Evolutionary conservation across 768 basidiomycete species (phyloP).

Genomic region (Amanita fuliginea): DNA sequence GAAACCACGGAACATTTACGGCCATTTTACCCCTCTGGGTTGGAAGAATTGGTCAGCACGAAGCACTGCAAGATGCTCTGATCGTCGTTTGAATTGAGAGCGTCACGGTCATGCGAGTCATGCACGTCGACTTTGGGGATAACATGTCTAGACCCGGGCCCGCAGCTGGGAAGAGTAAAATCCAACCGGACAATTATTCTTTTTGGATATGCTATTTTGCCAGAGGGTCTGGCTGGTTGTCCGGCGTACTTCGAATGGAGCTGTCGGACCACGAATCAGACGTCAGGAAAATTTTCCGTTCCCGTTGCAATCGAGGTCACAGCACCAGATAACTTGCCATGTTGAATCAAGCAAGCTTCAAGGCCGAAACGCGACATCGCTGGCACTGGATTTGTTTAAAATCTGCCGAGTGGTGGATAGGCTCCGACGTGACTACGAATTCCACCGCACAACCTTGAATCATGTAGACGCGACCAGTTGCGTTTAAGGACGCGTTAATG

Average conservation of each 20-base stretch:
- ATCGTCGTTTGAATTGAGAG: background rate
- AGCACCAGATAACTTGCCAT: background rate
- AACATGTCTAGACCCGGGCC: background rate
- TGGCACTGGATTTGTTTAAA: background rate
- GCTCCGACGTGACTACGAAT: background rate
- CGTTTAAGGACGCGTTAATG: background rate
- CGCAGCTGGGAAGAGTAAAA: background rate
- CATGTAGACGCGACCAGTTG: background rate
- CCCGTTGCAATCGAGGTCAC: conserved; percentile 3
- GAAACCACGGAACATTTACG: background rate
- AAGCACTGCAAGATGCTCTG: too few relatives aligned
- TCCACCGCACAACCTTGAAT: background rate
- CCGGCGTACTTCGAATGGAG: background rate
- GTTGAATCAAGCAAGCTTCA: background rate
- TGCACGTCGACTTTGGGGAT: too few relatives aligned
- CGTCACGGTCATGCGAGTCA: too few relatives aligned
- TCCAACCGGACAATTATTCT: background rate
- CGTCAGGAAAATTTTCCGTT: background rate
- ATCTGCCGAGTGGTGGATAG: background rate
- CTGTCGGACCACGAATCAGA: background rate
- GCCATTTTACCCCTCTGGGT: background rate
- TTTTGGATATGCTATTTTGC: background rate
- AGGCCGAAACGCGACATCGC: background rate
- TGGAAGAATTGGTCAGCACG: background rate
- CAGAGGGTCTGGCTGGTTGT: background rate